Percentiles rank a stretch among this genome's conserved stretches.
Conservation (phyloP, 2,329 filamentous ascomycete species). For the Ceratocystiopsis brevicomis region DNA sequence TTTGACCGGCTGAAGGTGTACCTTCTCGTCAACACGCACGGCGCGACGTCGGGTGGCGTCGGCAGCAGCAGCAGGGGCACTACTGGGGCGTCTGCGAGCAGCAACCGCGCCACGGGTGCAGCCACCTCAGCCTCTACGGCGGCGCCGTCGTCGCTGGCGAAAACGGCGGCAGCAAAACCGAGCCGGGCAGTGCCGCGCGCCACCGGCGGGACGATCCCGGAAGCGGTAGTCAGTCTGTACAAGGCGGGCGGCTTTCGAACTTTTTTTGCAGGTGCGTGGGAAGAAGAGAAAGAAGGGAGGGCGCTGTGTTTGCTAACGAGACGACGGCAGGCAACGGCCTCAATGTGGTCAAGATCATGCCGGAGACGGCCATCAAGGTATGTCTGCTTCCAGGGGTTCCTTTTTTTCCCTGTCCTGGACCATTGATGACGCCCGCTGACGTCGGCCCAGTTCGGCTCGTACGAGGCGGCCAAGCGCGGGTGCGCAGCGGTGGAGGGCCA, state of each 20-base stretch:
- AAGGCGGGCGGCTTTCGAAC: conserved; percentile 69
- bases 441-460: conserved; percentile 55
- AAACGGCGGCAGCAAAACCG: no score
- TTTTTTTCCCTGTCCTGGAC: not conserved
- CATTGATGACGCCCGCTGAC: not conserved
- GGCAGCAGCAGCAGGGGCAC: conserved; percentile 51
- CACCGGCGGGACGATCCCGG: conserved; percentile 48
- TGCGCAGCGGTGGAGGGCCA: conserved; percentile 80
- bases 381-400: conserved; percentile 12
- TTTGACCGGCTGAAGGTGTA: conserved; percentile 96
- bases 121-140: no score
- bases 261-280: conserved; percentile 66
- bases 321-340: conserved; percentile 66
- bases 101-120: no score
- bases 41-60: conserved; percentile 41
- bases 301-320: not conserved
- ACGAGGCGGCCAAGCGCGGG: conserved; percentile 81
- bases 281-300: no score
- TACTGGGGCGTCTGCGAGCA: conserved; percentile 21
- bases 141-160: no score
- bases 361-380: conserved; percentile 84
- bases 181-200: conserved; percentile 26
- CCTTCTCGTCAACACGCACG: conserved; percentile 73
- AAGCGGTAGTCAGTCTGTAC: conserved; percentile 64
- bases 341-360: conserved; percentile 96